These are phyloP conservation scores for Orbilia blumenaviensis DNA, from an alignment of 2,329 filamentous ascomycete species.

Conservation along the genomic window DNA sequence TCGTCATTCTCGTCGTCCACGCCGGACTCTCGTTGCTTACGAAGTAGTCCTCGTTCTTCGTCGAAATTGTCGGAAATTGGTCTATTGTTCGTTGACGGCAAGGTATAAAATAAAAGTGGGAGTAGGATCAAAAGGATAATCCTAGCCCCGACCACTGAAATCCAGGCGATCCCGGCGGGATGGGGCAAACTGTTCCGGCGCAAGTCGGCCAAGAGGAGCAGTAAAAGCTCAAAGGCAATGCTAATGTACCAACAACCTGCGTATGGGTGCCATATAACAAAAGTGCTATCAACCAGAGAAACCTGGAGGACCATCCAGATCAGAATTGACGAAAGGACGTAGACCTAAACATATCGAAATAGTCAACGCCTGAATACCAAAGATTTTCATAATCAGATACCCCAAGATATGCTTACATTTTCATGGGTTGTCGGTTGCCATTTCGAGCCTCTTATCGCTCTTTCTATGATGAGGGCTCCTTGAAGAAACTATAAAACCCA, in stretches of 20 bases:
- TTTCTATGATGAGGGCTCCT: conserved; percentile 11
- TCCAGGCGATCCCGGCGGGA: conserved; percentile 41
- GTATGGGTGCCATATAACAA: conserved; percentile 71
- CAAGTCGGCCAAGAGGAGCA: conserved; percentile 62
- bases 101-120: conserved; percentile 54
- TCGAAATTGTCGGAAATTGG: conserved; percentile 53
- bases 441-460: background rate
- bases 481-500: conserved; percentile 25
- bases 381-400: conserved; percentile 54
- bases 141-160: conserved; percentile 48
- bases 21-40: conserved; percentile 55
- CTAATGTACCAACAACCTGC: conserved; percentile 71
- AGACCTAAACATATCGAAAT: conserved; percentile 63
- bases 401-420: conserved; percentile 43
- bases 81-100: conserved; percentile 53
- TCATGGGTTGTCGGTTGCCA: conserved; percentile 22
- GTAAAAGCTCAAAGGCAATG: conserved; percentile 67
- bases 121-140: conserved; percentile 54
- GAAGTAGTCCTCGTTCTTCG: conserved; percentile 56
- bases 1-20: conserved; percentile 63
- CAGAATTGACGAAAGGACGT: conserved; percentile 70
- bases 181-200: conserved; percentile 53
- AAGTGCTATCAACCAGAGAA: conserved; percentile 65
- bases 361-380: conserved; percentile 5
- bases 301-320: conserved; percentile 72